Conservation (phyloP, 768 basidiomycete genomes). For the Hygrocybe punicea region DNA sequence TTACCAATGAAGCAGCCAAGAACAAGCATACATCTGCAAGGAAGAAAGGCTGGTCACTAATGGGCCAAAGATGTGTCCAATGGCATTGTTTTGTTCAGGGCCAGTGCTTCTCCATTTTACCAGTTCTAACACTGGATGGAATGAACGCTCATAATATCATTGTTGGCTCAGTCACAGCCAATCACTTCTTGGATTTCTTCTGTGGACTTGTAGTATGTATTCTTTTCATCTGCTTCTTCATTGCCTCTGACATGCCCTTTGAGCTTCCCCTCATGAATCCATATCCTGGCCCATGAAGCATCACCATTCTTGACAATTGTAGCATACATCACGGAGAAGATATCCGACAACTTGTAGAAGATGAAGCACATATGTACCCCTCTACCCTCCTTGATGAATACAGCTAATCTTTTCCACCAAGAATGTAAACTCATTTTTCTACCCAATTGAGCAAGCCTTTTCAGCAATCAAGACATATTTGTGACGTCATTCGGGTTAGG, state of each 20-base stretch:
- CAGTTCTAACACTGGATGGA: slow-evolving; percentile 28
- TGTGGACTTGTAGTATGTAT: slow-evolving; percentile 24
- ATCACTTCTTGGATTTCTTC: slow-evolving; percentile 31
- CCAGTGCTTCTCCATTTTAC: slow-evolving; percentile 27
- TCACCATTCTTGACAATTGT: slow-evolving; percentile 41
- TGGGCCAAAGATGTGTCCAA: slow-evolving; percentile 22
- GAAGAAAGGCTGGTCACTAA: slow-evolving; percentile 13
- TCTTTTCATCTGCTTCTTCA: not conserved
- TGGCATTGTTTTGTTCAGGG: slow-evolving; percentile 23
- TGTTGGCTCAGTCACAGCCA: slow-evolving; percentile 34
- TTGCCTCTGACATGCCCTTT: slow-evolving; percentile 17
- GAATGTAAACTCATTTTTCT: slow-evolving; percentile 17
- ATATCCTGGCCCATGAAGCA: slow-evolving; percentile 33
- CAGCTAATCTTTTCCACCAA: not conserved
- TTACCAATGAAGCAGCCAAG: slow-evolving; percentile 28
- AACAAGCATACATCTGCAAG: slow-evolving; percentile 24
- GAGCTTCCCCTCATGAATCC: slow-evolving; percentile 19
- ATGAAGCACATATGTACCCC: slow-evolving; percentile 21
- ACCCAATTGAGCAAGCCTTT: slow-evolving; percentile 30
- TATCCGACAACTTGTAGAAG: slow-evolving; percentile 29
- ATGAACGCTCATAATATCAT: slow-evolving; percentile 33
- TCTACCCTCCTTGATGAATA: slow-evolving; percentile 10
- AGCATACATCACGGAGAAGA: slow-evolving; percentile 39
- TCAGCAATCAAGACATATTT: slow-evolving; percentile 19
- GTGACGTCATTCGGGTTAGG: slow-evolving; percentile 11